Evolutionary conservation across 345 rosid genomes (phyloP), one percentile per base, ranked within the genome.

Genomic region (Populus simonii): DNA sequence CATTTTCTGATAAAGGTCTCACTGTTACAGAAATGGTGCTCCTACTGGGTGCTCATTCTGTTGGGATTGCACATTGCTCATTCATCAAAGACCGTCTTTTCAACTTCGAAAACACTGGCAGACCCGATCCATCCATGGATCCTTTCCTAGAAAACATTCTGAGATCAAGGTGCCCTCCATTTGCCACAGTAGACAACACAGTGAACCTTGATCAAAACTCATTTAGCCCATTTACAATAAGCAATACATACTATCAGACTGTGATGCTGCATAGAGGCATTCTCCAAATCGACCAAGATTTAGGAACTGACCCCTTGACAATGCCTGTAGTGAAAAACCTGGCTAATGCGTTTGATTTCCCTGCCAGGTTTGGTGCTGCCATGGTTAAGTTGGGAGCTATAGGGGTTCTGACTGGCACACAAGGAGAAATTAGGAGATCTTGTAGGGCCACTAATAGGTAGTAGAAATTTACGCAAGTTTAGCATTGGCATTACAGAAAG

Each of bases 31-130:
- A 89, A 71, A 89, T 88, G 89, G 89, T 87, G 76, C 75, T 85
- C 79, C 92, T 92, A 69, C 81, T 91, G 62, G 92, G 92, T 36
- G 92, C 91, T 20, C 92, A 89, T 75, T 83, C 90, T 1, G 86
- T 88, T 66, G 92, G 91, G 12, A 86, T 82, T 9, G 16, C 83
- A 36, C 90, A 88, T 59, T 90, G 90, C 76, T 83, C 88, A 0
- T 61, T 85, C 81, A 61, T 89, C 70, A 69, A 33, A 45, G 80
- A 89, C 49, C 82, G 90, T 43, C 72, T 89, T 1, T 86, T 80
- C 81, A 74, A 87, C 51, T 88, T 88, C 45, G 29, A 74, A n/a
- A 78, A 78, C 31, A 84, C 83, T 0, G 72, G 84, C 53, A 38
- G 38, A 1, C 75, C 82, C 20, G 87, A 91, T 79, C 87, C 85